Base-by-base conservation (phyloP, 169 alveolate species). In the Cryptosporidium ubiquitum region DNA sequence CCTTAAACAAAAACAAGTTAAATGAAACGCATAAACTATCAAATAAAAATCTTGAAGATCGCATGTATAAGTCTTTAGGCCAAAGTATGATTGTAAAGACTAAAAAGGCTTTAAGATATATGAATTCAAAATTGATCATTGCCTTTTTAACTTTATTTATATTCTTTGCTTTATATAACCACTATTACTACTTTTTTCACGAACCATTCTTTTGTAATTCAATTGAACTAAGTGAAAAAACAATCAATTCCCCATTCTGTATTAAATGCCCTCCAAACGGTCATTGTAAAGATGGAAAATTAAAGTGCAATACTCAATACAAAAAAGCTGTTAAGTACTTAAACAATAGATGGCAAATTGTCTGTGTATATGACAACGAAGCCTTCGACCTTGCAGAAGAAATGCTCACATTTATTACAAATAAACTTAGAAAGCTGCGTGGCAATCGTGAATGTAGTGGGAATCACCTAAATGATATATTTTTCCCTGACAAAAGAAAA, bases 201-300 rank as follows among this genome's bases (percentile, higher is more conserved):
- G 85, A 73, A 16, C 85, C 85, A 20, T 55, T 26, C 18, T 73
- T 73, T 55, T 73, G 85, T 73, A 49, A 73, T 29, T 52, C 85
- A 47, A 44, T 20, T 42, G 37, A 51, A 7, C 39, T 3, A 3
- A 55, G 6, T 31, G 35, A 52, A 5, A 26, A 47, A 7, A 31
- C 7, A 7, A 35, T 3, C 5, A 42, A 12, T 5, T 23, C 51
- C 14, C 4, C 29, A 18, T 33, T 6, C 6, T 73, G 85, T 58
- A 18, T 31, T 35, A 52, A 12, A 73, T 73, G 85, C 26, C 85
- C 85, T 1, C 52, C 23, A 18, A 73, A 73, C 9, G 85, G 85
- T 0, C 60, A 73, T 14, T 73, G 85, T 37, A 58, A 37, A 73
- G 44, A 73, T 55, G 85, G 85, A 55, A 73, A 31, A 3, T 57